Evolutionary conservation across 208 protist genomes (phyloP), one percentile per base, ranked within the genome.

Genomic region (Phytomonas sp.): DNA sequence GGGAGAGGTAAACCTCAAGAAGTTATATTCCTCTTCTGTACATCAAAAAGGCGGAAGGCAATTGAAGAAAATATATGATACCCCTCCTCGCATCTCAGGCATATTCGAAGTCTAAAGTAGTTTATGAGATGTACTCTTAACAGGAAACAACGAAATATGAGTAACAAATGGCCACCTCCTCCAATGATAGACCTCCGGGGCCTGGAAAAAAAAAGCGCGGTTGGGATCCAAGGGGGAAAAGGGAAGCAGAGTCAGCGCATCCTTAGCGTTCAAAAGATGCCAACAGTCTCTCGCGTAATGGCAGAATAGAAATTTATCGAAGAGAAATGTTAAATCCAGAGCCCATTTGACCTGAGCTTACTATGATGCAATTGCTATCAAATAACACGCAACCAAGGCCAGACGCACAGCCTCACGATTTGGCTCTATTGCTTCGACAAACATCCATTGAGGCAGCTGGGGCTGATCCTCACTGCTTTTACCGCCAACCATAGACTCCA

Each of bases 11-110:
- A 68, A n/a, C 69, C 56, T 37, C 15, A 36, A 31, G 33, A 28
- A 65, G 23, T 23, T 59, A 26, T 65, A 65, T 60, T 65, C 20
- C 20, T 56, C 6, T 20, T 56, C 23, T 5, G 46, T 56, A 17
- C 0, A 11, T 9, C 46, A 56, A 26, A 56, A 56, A 20, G 20
- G 26, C 0, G 46, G 26, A 56, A 56, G 8, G 1, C 6, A 26
- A 56, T 56, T 56, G 13, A 56, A 59, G 36, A 7, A n/a, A 51
- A 65, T 33, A n/a, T 33, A 65, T 7, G 36, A 65, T 33, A 64
- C 2, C 11, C 17, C 17, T 65, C 36, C 26, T 0, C 1, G 23
- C 2, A 65, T 65, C 23, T 59, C n/a, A 65, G 23, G 15, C 13
- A 40, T 26, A 23, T 65, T 60, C 23, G n/a, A 59, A 23, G 20